Conservation (phyloP, 257 asterid genomes). For the Solanum bukasovii region DNA sequence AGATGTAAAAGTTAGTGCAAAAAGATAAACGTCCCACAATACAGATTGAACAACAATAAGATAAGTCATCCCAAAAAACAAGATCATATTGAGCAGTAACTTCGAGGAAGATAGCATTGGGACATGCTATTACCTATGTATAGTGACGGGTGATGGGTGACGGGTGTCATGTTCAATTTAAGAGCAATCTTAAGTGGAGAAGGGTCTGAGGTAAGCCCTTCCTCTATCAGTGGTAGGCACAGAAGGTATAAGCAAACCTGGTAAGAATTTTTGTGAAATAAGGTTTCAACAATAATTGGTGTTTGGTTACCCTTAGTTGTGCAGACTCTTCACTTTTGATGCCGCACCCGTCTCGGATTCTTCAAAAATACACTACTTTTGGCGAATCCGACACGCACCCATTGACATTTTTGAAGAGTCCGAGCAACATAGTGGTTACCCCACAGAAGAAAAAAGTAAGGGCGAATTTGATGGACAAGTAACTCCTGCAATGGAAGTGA, state of each 20-base stretch:
- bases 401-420: no score
- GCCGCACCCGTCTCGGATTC: no score
- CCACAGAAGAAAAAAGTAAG: background rate
- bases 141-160: background rate
- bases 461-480: background rate
- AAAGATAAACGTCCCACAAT: background rate
- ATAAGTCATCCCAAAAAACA: background rate
- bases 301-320: no score
- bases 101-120: background rate
- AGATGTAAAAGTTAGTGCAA: background rate
- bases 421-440: no score
- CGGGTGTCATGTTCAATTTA: background rate
- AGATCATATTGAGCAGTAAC: background rate
- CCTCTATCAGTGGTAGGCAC: background rate
- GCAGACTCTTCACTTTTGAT: no score
- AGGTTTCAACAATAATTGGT: background rate
- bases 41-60: background rate
- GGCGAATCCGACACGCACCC: no score
- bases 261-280: background rate
- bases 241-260: background rate
- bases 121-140: background rate
- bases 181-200: background rate
- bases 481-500: background rate
- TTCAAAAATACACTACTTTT: no score
- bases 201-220: background rate